Base-by-base conservation (phyloP, 2,329 filamentous ascomycete species). In the Plenodomus biglobosus region DNA sequence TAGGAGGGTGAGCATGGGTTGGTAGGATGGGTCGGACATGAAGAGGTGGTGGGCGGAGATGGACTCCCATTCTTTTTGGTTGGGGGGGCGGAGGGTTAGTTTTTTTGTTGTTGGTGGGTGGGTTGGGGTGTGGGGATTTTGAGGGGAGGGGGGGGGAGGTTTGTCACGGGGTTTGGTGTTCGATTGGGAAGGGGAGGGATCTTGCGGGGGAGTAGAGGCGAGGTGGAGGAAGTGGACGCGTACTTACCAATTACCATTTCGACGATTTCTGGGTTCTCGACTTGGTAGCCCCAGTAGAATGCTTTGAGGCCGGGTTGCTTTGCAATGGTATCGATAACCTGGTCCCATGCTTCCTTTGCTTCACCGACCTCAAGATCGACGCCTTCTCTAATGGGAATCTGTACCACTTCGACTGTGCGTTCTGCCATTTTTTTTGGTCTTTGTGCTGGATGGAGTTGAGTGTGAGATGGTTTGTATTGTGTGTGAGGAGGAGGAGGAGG, bases 61-160 rank as follows among this genome's bases (percentile, higher is more conserved):
- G 24, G 53, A 63, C 17, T 73, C 68, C 78, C 78, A 80, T 30
- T 74, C 76, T 79, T 44, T n/a, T n/a, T n/a, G n/a, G n/a, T n/a
- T n/a, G n/a, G n/a, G n/a, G n/a, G n/a, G n/a, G n/a, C n/a, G n/a
- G n/a, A n/a, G n/a, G n/a, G n/a, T n/a, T n/a, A n/a, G n/a, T n/a
- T n/a, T n/a, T n/a, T n/a, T n/a, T n/a, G n/a, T n/a, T n/a, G n/a
- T n/a, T n/a, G n/a, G n/a, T n/a, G n/a, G n/a, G n/a, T n/a, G n/a
- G n/a, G n/a, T n/a, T n/a, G n/a, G n/a, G n/a, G n/a, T n/a, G n/a
- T n/a, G n/a, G n/a, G n/a, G n/a, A n/a, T n/a, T n/a, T n/a, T n/a
- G n/a, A n/a, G n/a, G n/a, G n/a, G n/a, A n/a, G n/a, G n/a, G n/a
- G n/a, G n/a, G n/a, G n/a, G n/a, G n/a, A n/a, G n/a, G 22, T 6